phyloP scores from a whole-genome alignment of 441 rosid species.

The Flueggea neowawraea region DNA sequence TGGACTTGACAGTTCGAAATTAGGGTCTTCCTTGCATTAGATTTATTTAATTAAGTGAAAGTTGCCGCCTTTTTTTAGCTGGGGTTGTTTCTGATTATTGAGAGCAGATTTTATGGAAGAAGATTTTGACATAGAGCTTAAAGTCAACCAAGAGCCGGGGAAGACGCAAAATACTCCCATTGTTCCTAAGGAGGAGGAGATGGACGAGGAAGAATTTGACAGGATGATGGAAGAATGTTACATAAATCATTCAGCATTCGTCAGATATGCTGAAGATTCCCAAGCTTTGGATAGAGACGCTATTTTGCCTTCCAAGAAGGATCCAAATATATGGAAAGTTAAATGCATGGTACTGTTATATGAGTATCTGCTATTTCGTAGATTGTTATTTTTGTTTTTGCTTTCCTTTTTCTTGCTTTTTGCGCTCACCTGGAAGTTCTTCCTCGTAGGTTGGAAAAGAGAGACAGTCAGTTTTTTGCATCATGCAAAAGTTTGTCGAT shows the following conservation, averaged over 20 bases:
- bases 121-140: constrained; percentile 38
- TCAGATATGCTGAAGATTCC: constrained; percentile 52
- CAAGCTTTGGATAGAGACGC: constrained; percentile 51
- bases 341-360: constrained; percentile 71
- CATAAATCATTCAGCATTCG: constrained; percentile 46
- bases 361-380: background rate
- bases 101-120: constrained; percentile 49
- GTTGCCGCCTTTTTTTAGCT: background rate
- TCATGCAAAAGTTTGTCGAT: constrained; percentile 91
- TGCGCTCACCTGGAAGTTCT: constrained; percentile 19
- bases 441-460: constrained; percentile 71
- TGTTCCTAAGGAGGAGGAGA: constrained; percentile 78
- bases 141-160: constrained; percentile 37
- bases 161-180: constrained; percentile 37
- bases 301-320: constrained; percentile 43
- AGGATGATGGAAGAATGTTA: constrained; percentile 85
- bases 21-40: too few relatives aligned
- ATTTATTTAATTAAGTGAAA: background rate
- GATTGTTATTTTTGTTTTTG: background rate
- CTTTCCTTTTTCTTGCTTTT: constrained; percentile 2
- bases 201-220: constrained; percentile 78
- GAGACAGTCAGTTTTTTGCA: constrained; percentile 75
- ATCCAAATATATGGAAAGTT: constrained; percentile 84
- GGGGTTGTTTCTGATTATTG: constrained; percentile 5
- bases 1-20: too few relatives aligned